Conservation (phyloP, 805 yeast species). For the Debaryomyces tyrocola region DNA sequence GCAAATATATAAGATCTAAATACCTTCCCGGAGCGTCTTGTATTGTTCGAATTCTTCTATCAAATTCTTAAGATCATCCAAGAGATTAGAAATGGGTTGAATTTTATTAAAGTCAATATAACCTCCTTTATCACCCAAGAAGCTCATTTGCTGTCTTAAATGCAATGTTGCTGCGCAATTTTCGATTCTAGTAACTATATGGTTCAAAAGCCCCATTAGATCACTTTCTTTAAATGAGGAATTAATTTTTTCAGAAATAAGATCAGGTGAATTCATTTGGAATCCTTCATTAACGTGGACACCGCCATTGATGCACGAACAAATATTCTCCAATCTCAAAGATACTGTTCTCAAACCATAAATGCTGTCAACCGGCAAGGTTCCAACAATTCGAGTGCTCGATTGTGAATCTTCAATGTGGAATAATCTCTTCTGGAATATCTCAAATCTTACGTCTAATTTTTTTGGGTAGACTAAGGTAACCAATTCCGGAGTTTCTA, state of each 20-base stretch:
- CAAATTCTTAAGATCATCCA: conserved; percentile 22
- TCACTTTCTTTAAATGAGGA: conserved; percentile 35
- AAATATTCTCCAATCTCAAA: conserved; percentile 57
- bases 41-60: background rate
- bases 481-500: conserved; percentile 88
- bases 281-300: conserved; percentile 23
- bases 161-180: conserved; percentile 44
- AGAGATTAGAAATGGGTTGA: conserved; percentile 19
- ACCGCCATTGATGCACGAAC: conserved; percentile 51
- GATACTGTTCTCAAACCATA: conserved; percentile 55
- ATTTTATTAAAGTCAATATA: conserved; percentile 17
- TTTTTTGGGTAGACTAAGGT: conserved; percentile 74
- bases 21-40: background rate
- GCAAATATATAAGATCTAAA: background rate
- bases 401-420: conserved; percentile 18
- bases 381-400: conserved; percentile 37
- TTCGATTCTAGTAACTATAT: conserved; percentile 68
- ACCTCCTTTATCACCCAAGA: conserved; percentile 21
- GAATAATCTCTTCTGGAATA: conserved; percentile 28
- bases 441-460: conserved; percentile 59
- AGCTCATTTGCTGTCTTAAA: conserved; percentile 33
- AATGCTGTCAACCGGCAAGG: conserved; percentile 45
- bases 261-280: conserved; percentile 24
- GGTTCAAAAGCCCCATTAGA: conserved; percentile 57
- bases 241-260: conserved; percentile 17